Percentiles rank a stretch among this genome's conserved stretches.
phyloP scores from a whole-genome alignment of 2,329 filamentous ascomycete genomes.

The Diaporthe aspalathi region DNA sequence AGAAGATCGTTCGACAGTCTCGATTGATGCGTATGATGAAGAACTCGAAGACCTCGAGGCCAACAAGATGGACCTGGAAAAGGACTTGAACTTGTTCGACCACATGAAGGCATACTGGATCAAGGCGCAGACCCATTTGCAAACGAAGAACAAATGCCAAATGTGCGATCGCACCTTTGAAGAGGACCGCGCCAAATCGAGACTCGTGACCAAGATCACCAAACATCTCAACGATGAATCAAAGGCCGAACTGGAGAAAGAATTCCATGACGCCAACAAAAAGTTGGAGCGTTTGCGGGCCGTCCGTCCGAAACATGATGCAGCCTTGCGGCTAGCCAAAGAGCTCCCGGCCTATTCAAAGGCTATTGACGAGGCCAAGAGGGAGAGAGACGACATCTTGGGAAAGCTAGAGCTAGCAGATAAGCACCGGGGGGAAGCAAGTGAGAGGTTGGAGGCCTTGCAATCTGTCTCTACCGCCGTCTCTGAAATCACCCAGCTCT shows the following conservation, averaged over 20 bases:
- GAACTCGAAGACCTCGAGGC: slow-evolving; percentile 63
- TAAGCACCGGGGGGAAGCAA: slow-evolving; percentile 70
- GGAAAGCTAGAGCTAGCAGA: slow-evolving; percentile 76
- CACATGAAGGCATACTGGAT: slow-evolving; percentile 78
- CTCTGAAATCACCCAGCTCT: slow-evolving; percentile 77
- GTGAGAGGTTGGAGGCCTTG: slow-evolving; percentile 64
- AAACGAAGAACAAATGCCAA: slow-evolving; percentile 78
- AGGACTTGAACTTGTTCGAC: slow-evolving; percentile 76
- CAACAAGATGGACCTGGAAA: slow-evolving; percentile 70
- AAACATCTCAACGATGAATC: slow-evolving; percentile 71
- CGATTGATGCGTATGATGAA: slow-evolving; percentile 65
- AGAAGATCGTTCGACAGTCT: slow-evolving; percentile 50
- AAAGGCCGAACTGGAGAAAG: slow-evolving; percentile 62
- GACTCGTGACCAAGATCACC: slow-evolving; percentile 74
- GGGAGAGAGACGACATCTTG: slow-evolving; percentile 70
- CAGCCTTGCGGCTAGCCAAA: slow-evolving; percentile 74
- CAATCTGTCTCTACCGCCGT: slow-evolving; percentile 83
- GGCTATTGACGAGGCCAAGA: slow-evolving; percentile 65
- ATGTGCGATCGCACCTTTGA: slow-evolving; percentile 80
- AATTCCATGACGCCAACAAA: slow-evolving; percentile 40
- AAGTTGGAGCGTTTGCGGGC: slow-evolving; percentile 70
- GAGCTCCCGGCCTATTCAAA: slow-evolving; percentile 78
- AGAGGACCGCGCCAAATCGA: slow-evolving; percentile 64
- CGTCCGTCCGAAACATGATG: slow-evolving; percentile 77
- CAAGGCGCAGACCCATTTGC: slow-evolving; percentile 73